Evolutionary conservation across 768 basidiomycete species (phyloP).

Genomic region (Leucosporidium yakuticum): DNA sequence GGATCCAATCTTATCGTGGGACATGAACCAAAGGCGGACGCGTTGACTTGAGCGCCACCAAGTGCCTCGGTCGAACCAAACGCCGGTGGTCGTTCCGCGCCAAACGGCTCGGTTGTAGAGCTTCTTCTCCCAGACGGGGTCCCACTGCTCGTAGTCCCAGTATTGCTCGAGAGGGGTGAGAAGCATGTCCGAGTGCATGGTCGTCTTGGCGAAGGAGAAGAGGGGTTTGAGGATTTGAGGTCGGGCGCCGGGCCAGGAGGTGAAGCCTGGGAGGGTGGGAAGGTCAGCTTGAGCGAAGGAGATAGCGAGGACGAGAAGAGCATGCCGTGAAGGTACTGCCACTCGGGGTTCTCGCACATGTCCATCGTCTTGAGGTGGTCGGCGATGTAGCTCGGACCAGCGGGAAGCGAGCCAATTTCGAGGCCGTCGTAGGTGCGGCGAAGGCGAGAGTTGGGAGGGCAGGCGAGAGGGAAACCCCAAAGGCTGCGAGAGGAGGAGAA

Average conservation of each 20-base stretch:
- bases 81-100: constrained; percentile 96
- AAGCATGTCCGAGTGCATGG: constrained; percentile 79
- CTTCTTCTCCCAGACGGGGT: constrained; percentile 91
- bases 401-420: constrained; percentile 33
- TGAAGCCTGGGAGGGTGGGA: constrained; percentile 35
- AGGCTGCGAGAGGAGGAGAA: background rate
- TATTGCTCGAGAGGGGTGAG: constrained; percentile 97
- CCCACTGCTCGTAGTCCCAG: constrained; percentile 66
- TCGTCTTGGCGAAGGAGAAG: constrained; percentile 80
- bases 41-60: constrained; percentile 53
- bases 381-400: constrained; percentile 39
- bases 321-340: constrained; percentile 39
- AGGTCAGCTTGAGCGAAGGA: background rate
- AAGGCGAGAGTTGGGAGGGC: constrained; percentile 34
- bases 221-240: constrained; percentile 46
- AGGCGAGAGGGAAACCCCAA: constrained; percentile 39
- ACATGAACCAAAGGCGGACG: constrained; percentile 47
- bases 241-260: constrained; percentile 38
- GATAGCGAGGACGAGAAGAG: background rate
- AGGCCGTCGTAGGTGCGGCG: constrained; percentile 35
- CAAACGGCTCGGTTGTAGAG: constrained; percentile 71
- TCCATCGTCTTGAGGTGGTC: constrained; percentile 42
- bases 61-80: constrained; percentile 46
- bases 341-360: constrained; percentile 44
- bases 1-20: constrained; percentile 29